Conservation (phyloP, 495 filamentous ascomycete species). For the Astrothelium macrocarpum region DNA sequence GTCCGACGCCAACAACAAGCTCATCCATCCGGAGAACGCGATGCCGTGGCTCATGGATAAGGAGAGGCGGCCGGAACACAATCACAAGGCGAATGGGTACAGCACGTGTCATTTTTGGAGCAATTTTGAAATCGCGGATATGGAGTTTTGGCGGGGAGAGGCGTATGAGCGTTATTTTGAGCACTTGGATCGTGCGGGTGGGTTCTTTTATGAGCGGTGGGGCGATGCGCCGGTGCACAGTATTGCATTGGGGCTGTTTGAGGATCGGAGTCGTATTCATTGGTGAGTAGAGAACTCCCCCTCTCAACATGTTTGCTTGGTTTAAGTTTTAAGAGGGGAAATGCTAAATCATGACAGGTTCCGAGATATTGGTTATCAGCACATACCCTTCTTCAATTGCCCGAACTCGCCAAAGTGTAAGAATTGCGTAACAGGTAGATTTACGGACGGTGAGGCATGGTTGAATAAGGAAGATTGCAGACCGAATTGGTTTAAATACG, state of each 20-base stretch:
- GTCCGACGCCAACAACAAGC: slow-evolving; percentile 57
- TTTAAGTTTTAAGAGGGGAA: too few relatives aligned
- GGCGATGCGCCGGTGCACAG: slow-evolving; percentile 97
- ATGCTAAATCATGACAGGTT: slow-evolving; percentile 53
- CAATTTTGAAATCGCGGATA: slow-evolving; percentile 96
- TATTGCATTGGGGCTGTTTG: slow-evolving; percentile 88
- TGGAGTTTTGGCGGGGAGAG: slow-evolving; percentile 89
- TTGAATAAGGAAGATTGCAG: slow-evolving; percentile 89
- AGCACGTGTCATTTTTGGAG: slow-evolving; percentile 99
- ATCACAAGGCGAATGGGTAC: slow-evolving; percentile 73
- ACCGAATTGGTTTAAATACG: slow-evolving; percentile 93
- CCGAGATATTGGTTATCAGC: slow-evolving; percentile 97
- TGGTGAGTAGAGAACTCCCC: slow-evolving; percentile 54
- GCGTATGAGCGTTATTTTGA: slow-evolving; percentile 94
- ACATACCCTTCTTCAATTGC: slow-evolving; percentile 98
- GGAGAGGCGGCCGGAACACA: slow-evolving; percentile 66
- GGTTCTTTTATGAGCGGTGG: slow-evolving; percentile 99
- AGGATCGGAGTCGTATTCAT: slow-evolving; percentile 81
- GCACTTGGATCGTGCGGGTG: slow-evolving; percentile 84
- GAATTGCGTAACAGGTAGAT: slow-evolving; percentile 73
- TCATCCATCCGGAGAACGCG: slow-evolving; percentile 75
- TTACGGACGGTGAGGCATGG: slow-evolving; percentile 78
- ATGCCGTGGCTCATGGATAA: slow-evolving; percentile 78
- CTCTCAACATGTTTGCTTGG: too few relatives aligned
- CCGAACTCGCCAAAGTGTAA: slow-evolving; percentile 92